Conservation (phyloP, 2,329 filamentous ascomycete genomes). For the Delphinella strobiligena region DNA sequence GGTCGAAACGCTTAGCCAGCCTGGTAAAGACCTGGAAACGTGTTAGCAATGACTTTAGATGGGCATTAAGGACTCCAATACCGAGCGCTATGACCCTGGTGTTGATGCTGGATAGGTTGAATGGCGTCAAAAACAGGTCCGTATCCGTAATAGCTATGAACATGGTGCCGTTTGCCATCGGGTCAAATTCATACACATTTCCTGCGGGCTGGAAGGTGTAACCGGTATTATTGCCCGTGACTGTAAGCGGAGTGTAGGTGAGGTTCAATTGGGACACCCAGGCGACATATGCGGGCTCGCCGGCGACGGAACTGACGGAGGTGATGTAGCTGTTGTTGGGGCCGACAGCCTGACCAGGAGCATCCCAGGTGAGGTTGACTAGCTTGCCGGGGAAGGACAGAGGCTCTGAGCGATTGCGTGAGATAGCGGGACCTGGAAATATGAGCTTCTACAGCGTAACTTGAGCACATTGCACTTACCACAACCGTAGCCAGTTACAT, state of each 20-base stretch:
- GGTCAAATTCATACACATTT: constrained; percentile 55
- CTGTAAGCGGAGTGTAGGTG: constrained; percentile 44
- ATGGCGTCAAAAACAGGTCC: constrained; percentile 58
- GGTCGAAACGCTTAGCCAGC: constrained; percentile 49
- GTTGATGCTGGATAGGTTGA: constrained; percentile 63
- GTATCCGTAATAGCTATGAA: constrained; percentile 65
- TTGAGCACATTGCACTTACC: too few relatives aligned
- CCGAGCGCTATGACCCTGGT: constrained; percentile 64
- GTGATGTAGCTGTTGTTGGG: constrained; percentile 79
- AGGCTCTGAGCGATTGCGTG: constrained; percentile 56
- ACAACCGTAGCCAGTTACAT: constrained; percentile 45
- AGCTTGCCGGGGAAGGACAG: constrained; percentile 63
- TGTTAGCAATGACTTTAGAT: not conserved
- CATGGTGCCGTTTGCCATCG: constrained; percentile 65
- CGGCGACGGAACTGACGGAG: constrained; percentile 34
- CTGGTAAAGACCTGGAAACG: constrained; percentile 57
- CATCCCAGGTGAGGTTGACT: constrained; percentile 62
- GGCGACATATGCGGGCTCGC: constrained; percentile 51
- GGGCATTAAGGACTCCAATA: too few relatives aligned
- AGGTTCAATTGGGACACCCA: constrained; percentile 63
- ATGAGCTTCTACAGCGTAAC: too few relatives aligned
- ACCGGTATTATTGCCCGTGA: constrained; percentile 50
- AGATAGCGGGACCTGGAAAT: constrained; percentile 52
- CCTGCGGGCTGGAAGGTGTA: constrained; percentile 63
- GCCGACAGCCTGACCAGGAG: constrained; percentile 54